phyloP scores from a whole-genome alignment of 441 rosid genomes.

The Arabidopsis lyrata region DNA sequence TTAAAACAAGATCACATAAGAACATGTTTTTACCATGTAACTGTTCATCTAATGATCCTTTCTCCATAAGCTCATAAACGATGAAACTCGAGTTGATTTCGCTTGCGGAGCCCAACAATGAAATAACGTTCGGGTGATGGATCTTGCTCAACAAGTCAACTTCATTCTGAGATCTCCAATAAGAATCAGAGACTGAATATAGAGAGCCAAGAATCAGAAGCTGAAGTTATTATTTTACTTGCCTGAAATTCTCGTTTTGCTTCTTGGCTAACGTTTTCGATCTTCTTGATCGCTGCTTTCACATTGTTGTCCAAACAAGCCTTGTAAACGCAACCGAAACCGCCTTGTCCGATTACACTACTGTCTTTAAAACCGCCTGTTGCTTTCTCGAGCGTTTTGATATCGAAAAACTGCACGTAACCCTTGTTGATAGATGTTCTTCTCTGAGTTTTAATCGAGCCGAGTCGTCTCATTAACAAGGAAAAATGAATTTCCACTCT shows the following conservation, averaged over 20 bases:
- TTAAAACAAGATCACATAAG: background rate
- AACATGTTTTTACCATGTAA: constrained; percentile 62
- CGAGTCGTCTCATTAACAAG: constrained; percentile 30
- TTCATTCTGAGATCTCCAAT: constrained; percentile 70
- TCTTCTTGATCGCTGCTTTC: constrained; percentile 73
- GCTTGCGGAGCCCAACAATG: constrained; percentile 68
- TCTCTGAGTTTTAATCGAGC: constrained; percentile 33
- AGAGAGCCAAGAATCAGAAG: background rate
- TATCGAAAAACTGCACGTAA: constrained; percentile 59
- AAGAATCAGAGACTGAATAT: background rate
- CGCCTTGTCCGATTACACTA: constrained; percentile 78
- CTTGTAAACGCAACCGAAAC: constrained; percentile 84
- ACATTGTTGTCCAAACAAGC: constrained; percentile 61
- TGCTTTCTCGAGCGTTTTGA: constrained; percentile 64
- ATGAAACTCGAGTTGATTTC: constrained; percentile 60
- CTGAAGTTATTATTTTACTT: background rate
- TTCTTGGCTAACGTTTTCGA: constrained; percentile 65
- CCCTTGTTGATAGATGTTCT: constrained; percentile 43
- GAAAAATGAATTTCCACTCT: constrained; percentile 59
- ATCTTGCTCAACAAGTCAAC: constrained; percentile 73
- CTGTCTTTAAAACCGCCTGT: constrained; percentile 68
- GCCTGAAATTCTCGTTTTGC: constrained; percentile 82
- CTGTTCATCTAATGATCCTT: constrained; percentile 83
- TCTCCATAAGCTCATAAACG: constrained; percentile 83
- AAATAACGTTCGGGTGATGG: constrained; percentile 72